phyloP scores from a whole-genome alignment of 179 eudicot genomes.

The Carnegiea gigantea region DNA sequence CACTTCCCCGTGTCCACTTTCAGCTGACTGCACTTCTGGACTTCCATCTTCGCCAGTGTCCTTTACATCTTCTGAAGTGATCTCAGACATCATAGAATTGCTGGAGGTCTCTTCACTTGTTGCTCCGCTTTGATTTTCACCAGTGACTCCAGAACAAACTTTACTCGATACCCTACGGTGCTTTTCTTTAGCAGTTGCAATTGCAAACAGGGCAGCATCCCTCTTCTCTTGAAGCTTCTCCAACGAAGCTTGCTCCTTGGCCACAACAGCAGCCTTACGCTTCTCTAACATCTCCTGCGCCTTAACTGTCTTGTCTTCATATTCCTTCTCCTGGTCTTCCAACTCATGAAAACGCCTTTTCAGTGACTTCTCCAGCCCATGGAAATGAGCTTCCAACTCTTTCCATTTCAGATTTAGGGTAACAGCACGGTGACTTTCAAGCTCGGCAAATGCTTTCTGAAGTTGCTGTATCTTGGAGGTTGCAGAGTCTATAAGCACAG shows the following conservation, averaged over 20 bases:
- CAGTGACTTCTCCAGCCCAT: slow-evolving; percentile 92
- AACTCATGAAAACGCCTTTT: slow-evolving; percentile 92
- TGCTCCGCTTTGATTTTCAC: slow-evolving; percentile 43
- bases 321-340: slow-evolving; percentile 95
- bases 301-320: slow-evolving; percentile 62
- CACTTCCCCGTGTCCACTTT: slow-evolving; percentile 49
- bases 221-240: slow-evolving; percentile 90
- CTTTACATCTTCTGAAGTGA: slow-evolving; percentile 35
- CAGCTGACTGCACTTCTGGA: slow-evolving; percentile 54
- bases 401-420: slow-evolving; percentile 95
- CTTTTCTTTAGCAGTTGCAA: slow-evolving; percentile 65
- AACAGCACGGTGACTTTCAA: slow-evolving; percentile 85
- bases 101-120: slow-evolving; percentile 47
- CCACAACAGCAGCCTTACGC: slow-evolving; percentile 75
- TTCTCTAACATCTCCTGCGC: slow-evolving; percentile 62
- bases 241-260: slow-evolving; percentile 77
- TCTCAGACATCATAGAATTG: slow-evolving; percentile 46
- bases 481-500: slow-evolving; percentile 72
- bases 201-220: slow-evolving; percentile 86
- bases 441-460: slow-evolving; percentile 98
- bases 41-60: slow-evolving; percentile 45
- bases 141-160: slow-evolving; percentile 32
- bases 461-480: slow-evolving; percentile 93
- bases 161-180: slow-evolving; percentile 46
- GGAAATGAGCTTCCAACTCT: slow-evolving; percentile 94